Evolutionary conservation across 768 basidiomycete genomes (phyloP), one percentile per base, ranked within the genome.

Genomic region (Stropharia rugosoannulata): DNA sequence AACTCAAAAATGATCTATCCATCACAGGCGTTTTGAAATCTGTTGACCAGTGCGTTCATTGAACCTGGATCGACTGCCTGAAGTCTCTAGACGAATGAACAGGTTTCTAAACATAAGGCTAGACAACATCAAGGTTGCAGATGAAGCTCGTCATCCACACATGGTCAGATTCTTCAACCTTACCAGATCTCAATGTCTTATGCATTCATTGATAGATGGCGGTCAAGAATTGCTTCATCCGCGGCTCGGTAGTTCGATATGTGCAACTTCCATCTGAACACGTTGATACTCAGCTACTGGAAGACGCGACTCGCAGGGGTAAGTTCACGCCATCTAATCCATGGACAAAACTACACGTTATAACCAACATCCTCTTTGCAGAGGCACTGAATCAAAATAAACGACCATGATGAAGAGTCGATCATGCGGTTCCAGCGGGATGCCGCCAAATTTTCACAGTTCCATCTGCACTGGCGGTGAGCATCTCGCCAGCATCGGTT

Each of bases 221-320:
- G 0, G 95, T 99, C 41, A 96, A 95, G 77, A 98, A 98, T 71
- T 97, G 95, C 70, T 99, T 99, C 69, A 99, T 99, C 64, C 89
- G 97, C 41, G 97, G 97, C 59, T 96, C 94, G 15, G 97, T 98
- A 12, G 95, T 99, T 50, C 89, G 97, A 62, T 99, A 99, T 66
- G 97, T 98, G 16, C 93, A 96, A 68, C 79, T 99, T 53, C 93
- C 94, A 2, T 85, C 92, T 22, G 88, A 91, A 59, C 90, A 90
- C 58, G 93, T 99, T 56, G 97, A 99, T 71, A 97, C 94, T 2
- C 94, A 95, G 62, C 73, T 98, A 49, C 70, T 99, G 39, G 96
- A 99, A 73, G 96, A 99, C 69, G 96, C 96, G 29, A 98, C 96
- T 36, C 79, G 97, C 69, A 79, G 96, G 85, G 97, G 96, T 97